Base-by-base conservation (phyloP, 768 basidiomycete species). In the Phaffia australis region DNA sequence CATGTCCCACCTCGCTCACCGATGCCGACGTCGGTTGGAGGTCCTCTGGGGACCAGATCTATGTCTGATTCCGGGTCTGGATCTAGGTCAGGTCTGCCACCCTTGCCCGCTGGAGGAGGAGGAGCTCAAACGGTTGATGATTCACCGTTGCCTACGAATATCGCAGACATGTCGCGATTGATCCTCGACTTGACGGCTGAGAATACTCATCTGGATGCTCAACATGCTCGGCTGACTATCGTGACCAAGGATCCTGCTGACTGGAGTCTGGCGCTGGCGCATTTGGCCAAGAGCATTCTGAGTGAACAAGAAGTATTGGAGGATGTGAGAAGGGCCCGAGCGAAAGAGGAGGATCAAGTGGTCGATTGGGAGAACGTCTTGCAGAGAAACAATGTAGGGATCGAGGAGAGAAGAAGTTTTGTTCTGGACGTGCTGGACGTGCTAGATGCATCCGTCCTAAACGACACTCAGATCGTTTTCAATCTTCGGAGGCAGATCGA, bases 251-350 rank as follows among this genome's bases (percentile, higher is more conserved):
- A 69, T 59, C 67, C 67, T 21, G 63, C 61, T 5, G 63, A 69
- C 25, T 69, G 67, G 67, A 29, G 23, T 14, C 62, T 69, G 4
- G 67, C 67, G 14, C 47, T 69, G 32, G 61, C 48, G 3, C 48
- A 56, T 42, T 42, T 69, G 14, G 56, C 62, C 1, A 55, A 47
- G 42, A 27, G 30, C 19, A 59, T 69, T 29, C 56, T 69, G n/a
- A 25, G 35, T 14, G 67, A 69, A 58, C 67, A 69, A 46, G 67
- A 69, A 29, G 63, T 63, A 21, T 46, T 69, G 27, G 67, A 69
- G 51, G 42, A 47, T n/a, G 63, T 56, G 0, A 50, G 67, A 16
- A 48, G 67, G n/a, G 15, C 27, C 19, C 27, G 67, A 3, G 62
- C 56, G 0, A 60, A 63, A 57, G 67, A 29, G 14, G 67, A 69